These are phyloP conservation scores for Haematococcus sp. DNA, from an alignment of 139 green algal genomes.

Conservation along the genomic window DNA sequence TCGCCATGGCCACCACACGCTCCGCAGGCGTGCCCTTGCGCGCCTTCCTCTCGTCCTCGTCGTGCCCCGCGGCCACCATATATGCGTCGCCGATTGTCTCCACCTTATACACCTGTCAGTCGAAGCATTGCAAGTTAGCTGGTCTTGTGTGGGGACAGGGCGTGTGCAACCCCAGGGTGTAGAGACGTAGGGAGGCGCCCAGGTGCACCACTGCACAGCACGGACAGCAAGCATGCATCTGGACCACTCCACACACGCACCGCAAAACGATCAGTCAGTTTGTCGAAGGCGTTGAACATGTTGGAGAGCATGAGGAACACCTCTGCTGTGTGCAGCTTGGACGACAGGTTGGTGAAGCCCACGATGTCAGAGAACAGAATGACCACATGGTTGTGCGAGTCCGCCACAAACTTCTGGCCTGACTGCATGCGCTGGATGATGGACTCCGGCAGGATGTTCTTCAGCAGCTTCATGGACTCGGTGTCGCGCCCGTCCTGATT, in stretches of 20 bases:
- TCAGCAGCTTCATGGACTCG: constrained; percentile 51
- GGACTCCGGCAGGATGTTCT: constrained; percentile 51
- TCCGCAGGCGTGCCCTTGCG: constrained; percentile 28
- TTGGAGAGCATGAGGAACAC: constrained; percentile 50
- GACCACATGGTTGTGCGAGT: constrained; percentile 28
- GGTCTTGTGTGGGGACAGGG: too few species aligned
- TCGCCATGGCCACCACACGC: constrained; percentile 44
- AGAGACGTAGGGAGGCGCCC: too few species aligned
- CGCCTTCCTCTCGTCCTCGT: constrained; percentile 8
- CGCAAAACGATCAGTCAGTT: constrained; percentile 38
- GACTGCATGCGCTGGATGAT: constrained; percentile 54
- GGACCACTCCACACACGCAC: too few species aligned
- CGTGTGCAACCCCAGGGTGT: too few species aligned
- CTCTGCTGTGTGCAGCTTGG: constrained; percentile 34
- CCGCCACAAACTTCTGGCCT: constrained; percentile 38
- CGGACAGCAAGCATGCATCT: too few species aligned
- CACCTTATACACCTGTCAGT: constrained; percentile 42
- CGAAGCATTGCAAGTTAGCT: too few species aligned
- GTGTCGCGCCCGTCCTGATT: constrained; percentile 19
- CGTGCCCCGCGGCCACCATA: constrained; percentile 42
- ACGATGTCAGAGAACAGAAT: constrained; percentile 46
- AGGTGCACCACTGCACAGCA: too few species aligned
- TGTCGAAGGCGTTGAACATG: constrained; percentile 54
- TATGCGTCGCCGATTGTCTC: constrained; percentile 60
- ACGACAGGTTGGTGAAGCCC: constrained; percentile 33